Base-by-base conservation (phyloP, 2,329 filamentous ascomycete species). In the Didymella pomorum region DNA sequence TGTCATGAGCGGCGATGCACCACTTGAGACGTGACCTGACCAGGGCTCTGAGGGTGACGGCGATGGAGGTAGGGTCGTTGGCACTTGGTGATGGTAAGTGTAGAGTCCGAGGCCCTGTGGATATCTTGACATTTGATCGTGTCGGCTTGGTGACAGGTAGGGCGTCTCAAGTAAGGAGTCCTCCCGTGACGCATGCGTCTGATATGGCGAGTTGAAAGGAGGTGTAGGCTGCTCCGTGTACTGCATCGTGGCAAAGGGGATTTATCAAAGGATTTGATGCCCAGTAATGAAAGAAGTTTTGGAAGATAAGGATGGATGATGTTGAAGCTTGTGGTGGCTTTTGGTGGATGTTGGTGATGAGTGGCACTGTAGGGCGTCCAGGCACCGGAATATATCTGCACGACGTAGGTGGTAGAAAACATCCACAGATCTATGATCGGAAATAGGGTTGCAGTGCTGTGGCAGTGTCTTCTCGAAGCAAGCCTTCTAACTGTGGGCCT, bases 121-220 rank as follows among this genome's bases (percentile, higher is more conserved):
- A 31, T 72, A 73, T 26, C 65, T 71, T 16, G 71, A 44, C 45
- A 68, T 72, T 25, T 60, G 59, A 28, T 76, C 71, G 45, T 71
- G 71, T 50, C 67, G 69, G 41, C 64, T 68, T 52, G 76, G 74
- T 23, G 74, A 77, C 37, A 74, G 72, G 60, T 77, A 78, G 33
- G 70, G 66, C 26, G 72, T 67, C 31, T 76, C 71, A 21, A 72
- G 60, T 39, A 76, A 51, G 18, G 71, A 60, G 20, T 58, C 54
- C 16, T 64, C 46, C 51, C 63, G 68, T 46, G 72, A 64, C 33
- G 65, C 60, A 59, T 72, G 70, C 49, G 71, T 70, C 61, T 76
- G 73, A 56, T 74, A 75, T 37, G 72, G 74, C 35, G 74, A 75
- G 50, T 75, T 74, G 65, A 73, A 73, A 33, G 72, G 69, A 60